Percentiles rank a stretch among this genome's conserved stretches.
These are phyloP conservation scores for Hericium coralloides DNA, from an alignment of 768 basidiomycete genomes.

Conservation along the genomic window DNA sequence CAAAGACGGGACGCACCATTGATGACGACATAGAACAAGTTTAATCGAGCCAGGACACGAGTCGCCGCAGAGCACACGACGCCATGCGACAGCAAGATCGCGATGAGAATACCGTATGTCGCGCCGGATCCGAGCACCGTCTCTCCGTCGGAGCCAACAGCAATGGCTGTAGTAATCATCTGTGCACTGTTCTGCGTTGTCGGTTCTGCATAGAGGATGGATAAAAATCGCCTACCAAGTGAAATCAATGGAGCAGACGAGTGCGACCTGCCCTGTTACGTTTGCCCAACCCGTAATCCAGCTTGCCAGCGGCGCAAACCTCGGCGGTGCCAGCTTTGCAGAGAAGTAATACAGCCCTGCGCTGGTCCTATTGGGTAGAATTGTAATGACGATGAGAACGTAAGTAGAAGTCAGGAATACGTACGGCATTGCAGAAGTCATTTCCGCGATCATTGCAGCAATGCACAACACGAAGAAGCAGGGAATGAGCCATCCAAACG, in stretches of 20 bases:
- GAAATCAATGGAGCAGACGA: constrained; percentile 70
- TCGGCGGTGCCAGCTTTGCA: constrained; percentile 58
- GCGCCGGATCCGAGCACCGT: constrained; percentile 45
- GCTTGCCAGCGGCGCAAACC: constrained; percentile 53
- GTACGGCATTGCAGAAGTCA: constrained; percentile 70
- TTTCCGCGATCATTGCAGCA: constrained; percentile 64
- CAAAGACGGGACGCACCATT: constrained; percentile 35
- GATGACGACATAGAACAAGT: constrained; percentile 59
- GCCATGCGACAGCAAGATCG: constrained; percentile 58
- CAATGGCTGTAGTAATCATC: constrained; percentile 68
- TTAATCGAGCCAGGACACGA: constrained; percentile 53
- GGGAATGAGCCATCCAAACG: constrained; percentile 72
- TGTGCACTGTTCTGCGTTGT: constrained; percentile 38
- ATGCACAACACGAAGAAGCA: constrained; percentile 58
- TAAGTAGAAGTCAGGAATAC: background rate
- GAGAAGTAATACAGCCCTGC: constrained; percentile 77
- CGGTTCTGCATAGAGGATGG: background rate
- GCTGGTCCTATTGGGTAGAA: constrained; percentile 43
- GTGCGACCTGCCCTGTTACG: constrained; percentile 58
- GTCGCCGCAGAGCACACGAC: constrained; percentile 67
- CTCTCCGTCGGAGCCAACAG: constrained; percentile 47
- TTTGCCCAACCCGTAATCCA: constrained; percentile 71
- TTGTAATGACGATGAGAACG: background rate
- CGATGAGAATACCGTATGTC: constrained; percentile 60
- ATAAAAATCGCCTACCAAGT: constrained; percentile 35